phyloP scores from a whole-genome alignment of 1,139 yeast genomes.

The Saccharomyces hybrid region DNA sequence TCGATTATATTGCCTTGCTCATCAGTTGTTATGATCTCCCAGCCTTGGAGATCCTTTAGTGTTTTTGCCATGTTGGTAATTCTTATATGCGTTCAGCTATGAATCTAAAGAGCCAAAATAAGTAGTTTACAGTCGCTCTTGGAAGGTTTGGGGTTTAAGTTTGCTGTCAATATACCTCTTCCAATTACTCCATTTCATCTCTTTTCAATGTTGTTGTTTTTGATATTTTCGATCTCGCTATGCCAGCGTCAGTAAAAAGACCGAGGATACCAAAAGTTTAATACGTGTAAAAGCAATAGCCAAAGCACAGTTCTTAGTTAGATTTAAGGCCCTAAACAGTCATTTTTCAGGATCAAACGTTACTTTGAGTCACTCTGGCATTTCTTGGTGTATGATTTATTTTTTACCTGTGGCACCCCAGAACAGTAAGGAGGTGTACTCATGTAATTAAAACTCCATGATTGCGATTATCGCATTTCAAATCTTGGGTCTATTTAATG shows the following conservation, averaged over 20 bases:
- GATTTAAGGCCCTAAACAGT: not conserved
- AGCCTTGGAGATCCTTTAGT: conserved; percentile 21
- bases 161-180: not conserved
- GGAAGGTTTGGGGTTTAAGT: not conserved
- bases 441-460: not conserved
- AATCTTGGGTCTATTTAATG: not conserved
- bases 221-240: not conserved
- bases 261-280: not conserved
- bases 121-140: not conserved
- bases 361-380: no score
- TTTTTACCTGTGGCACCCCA: not conserved
- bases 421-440: not conserved
- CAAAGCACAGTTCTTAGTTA: not conserved
- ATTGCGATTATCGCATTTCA: not conserved
- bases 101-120: not conserved
- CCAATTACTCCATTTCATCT: not conserved
- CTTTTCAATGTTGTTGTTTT: not conserved
- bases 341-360: not conserved
- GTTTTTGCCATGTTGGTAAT: conserved; percentile 20
- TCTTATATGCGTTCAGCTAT: not conserved
- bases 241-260: not conserved
- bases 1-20: conserved; percentile 20
- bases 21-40: conserved; percentile 29
- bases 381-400: no score
- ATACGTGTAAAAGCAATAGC: not conserved